Evolutionary conservation across 2,329 filamentous ascomycete species (phyloP).

Genomic region (Apiospora sp.): DNA sequence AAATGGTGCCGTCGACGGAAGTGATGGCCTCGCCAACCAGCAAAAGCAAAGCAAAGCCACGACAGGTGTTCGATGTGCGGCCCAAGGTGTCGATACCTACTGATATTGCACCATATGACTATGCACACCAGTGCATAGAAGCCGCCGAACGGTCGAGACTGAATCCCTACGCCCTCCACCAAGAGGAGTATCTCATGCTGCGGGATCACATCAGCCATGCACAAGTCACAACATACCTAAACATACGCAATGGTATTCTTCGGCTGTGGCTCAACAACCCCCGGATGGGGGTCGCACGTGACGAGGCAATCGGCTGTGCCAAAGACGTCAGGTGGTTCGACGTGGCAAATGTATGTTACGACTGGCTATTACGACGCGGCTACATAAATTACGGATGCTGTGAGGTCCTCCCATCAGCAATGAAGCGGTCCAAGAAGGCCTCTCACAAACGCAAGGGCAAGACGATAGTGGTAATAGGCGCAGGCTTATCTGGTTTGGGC

Average conservation of each 20-base stretch:
- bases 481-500: constrained; percentile 91
- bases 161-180: constrained; percentile 87
- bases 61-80: constrained; percentile 63
- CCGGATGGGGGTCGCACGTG: constrained; percentile 78
- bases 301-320: constrained; percentile 90
- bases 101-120: constrained; percentile 75
- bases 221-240: constrained; percentile 94
- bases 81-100: constrained; percentile 86
- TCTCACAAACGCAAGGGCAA: constrained; percentile 63
- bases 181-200: constrained; percentile 82
- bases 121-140: constrained; percentile 89
- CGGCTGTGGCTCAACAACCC: constrained; percentile 90
- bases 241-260: constrained; percentile 93
- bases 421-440: constrained; percentile 48
- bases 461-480: constrained; percentile 87
- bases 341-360: constrained; percentile 85
- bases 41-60: constrained; percentile 41
- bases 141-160: constrained; percentile 90
- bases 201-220: constrained; percentile 83
- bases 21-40: constrained; percentile 35
- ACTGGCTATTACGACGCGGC: constrained; percentile 89
- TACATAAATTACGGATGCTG: constrained; percentile 98
- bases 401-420: constrained; percentile 63
- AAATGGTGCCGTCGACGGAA: constrained; percentile 35
- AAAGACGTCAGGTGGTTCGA: constrained; percentile 89